Evolutionary conservation across 306 rosid species (phyloP).

Genomic region (Castanospermum australe): DNA sequence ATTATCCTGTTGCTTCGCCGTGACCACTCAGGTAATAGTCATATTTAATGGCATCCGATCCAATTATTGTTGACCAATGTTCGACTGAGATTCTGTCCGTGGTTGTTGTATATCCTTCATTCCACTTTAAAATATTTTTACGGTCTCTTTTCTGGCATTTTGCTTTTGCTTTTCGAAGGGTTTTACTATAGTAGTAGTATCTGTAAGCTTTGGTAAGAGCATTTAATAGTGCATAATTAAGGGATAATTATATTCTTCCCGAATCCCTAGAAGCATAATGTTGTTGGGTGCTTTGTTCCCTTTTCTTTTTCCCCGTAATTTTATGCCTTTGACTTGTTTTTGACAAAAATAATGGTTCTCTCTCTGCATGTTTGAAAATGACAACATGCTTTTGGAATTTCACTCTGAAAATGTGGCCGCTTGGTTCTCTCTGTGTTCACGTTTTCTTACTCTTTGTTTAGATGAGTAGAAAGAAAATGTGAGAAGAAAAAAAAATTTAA

Average conservation of each 20-base stretch:
- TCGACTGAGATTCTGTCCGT: constrained; percentile 18
- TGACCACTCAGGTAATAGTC: constrained; percentile 16
- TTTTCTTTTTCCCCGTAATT: not conserved
- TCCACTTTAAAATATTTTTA: not conserved
- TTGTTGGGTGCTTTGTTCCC: constrained; percentile 24
- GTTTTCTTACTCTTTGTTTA: too few relatives aligned
- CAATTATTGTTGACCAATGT: constrained; percentile 15
- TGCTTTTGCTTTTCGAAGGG: not conserved
- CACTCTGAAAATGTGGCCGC: not conserved
- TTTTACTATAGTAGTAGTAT: not conserved
- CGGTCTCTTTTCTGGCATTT: not conserved
- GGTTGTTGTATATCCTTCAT: too few relatives aligned
- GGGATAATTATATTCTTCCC: constrained; percentile 23
- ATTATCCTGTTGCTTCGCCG: constrained; percentile 43
- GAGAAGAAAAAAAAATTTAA: too few relatives aligned
- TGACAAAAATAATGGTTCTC: not conserved
- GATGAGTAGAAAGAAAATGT: too few relatives aligned
- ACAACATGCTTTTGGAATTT: not conserved
- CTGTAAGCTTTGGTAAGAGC: not conserved
- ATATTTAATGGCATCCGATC: not conserved
- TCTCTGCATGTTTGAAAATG: not conserved
- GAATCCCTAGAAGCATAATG: constrained; percentile 28
- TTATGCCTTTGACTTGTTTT: not conserved
- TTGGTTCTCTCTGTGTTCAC: not conserved
- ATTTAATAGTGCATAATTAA: not conserved